Evolutionary conservation across 129 eudicot species (phyloP), one percentile per base, ranked within the genome.

Genomic region (Rutidosis leptorrhynchoides): DNA sequence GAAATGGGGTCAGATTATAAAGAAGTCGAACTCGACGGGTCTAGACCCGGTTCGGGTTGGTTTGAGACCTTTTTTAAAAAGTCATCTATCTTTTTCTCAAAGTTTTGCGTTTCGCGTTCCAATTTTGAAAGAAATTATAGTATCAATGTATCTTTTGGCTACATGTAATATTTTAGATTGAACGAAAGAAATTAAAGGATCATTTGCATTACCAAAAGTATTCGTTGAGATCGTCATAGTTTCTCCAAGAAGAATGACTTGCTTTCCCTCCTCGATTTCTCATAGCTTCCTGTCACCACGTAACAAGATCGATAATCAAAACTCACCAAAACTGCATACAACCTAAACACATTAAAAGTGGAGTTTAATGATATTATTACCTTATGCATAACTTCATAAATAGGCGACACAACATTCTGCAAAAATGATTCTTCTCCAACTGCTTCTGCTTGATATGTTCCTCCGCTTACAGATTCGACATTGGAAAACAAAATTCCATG

Each of bases 231-330:
- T 94, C 99, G 64, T 94, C 99, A 73, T 94, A 94, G 78, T 94
- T 94, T 82, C 99, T 89, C 99, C 97, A 89, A 28, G 90, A 83
- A 59, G 99, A 84, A 80, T 94, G 99, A 67, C 99, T 94, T 72
- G 97, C 96, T 81, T 81, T 94, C 65, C 99, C 99, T 29, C 74
- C 77, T 81, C 85, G 83, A 70, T 94, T 86, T 86, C 90, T 94
- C 77, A 76, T 79, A 29, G 83, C 92, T 84, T 94, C 99, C 99
- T 94, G 75, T 71, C 71, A 69, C 57, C 72, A 70, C 71, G 60
- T n/a, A 74, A 83, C 23, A 71, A 71, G 35, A 59, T 63, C n/a
- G 76, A 35, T 30, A 28, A 48, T 57, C 28, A 68, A 49, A 61
- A 77, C 67, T 57, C 26, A 23, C 53, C 29, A 62, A 59, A 71